These are phyloP conservation scores for Arachnopeziza araneosa DNA, from an alignment of 2,329 filamentous ascomycete genomes.

Conservation along the genomic window DNA sequence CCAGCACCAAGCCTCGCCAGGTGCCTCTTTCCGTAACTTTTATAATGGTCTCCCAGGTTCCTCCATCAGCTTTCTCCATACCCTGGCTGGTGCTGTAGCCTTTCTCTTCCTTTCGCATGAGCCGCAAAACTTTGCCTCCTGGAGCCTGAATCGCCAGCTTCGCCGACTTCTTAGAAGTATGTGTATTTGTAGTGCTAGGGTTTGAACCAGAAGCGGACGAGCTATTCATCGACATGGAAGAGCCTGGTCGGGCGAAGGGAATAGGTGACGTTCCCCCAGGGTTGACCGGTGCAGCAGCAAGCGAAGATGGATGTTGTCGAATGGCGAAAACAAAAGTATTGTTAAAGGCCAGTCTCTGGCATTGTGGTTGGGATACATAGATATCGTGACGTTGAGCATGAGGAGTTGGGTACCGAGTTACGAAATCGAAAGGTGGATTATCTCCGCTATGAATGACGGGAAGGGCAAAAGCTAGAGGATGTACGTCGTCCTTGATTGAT, in stretches of 20 bases:
- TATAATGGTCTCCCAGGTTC: conserved; percentile 84
- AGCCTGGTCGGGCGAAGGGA: conserved; percentile 55
- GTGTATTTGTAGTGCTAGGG: conserved; percentile 45
- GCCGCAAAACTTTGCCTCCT: conserved; percentile 84
- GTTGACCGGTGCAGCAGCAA: conserved; percentile 36
- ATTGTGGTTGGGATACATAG: conserved; percentile 95
- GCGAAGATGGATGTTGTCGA: conserved; percentile 77
- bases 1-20: conserved; percentile 77
- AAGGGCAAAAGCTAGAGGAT: conserved; percentile 83
- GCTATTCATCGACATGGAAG: conserved; percentile 59
- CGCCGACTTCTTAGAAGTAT: conserved; percentile 72
- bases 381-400: conserved; percentile 97
- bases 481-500: conserved; percentile 92
- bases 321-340: conserved; percentile 98
- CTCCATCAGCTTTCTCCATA: conserved; percentile 62
- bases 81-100: conserved; percentile 30
- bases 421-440: conserved; percentile 91
- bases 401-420: conserved; percentile 88
- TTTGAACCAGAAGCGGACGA: conserved; percentile 53
- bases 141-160: conserved; percentile 95
- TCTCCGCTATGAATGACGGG: conserved; percentile 86
- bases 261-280: conserved; percentile 42
- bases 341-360: conserved; percentile 78
- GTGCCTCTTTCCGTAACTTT: conserved; percentile 79
- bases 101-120: conserved; percentile 74